Evolutionary conservation across 1,139 yeast species (phyloP), one percentile per base, ranked within the genome.

Genomic region (Yamadazyma friedrichii): DNA sequence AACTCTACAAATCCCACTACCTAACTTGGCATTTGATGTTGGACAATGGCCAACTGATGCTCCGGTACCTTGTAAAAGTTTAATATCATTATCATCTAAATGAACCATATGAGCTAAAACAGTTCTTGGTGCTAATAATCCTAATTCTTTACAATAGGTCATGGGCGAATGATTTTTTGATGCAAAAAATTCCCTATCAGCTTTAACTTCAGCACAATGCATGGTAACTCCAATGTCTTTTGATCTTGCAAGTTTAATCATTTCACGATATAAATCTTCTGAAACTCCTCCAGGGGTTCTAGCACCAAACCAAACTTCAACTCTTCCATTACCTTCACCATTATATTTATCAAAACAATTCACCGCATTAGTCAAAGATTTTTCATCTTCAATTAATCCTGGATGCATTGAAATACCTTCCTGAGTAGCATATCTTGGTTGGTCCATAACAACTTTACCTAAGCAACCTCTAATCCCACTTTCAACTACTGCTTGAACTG

Each of bases 1-100:
- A 16, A 56, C 56, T 13, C 55, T 42, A 15, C 55, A 55, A 35
- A 56, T 53, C 9, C 62, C 62, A 20, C 58, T 54, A 1, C 57
- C 59, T 6, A 57, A 42, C 39, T 58, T 56, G 26, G 59, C 55
- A 40, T 57, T 57, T n/a, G 62, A 57, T 6, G 62, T 55, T 3
- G 62, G 62, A 43, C 61, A 56, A 37, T 57, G 62, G 2, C 59
- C 56, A 20, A 57, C 51, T 6, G 59, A 51, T 15, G 58, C 53
- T 17, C 55, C 51, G 12, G 58, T 49, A 26, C 50, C 44, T 28
- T 50, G 47, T 20, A 57, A 43, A 29, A 57, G 41, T 11, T 50
- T 37, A 35, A 57, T 47, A 38, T 57, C 62, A 34, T 54, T 51
- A 17, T 56, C 59, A 28, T 54, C 53, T 12, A 54, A 42, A 41